Conservation (phyloP, 176 grass and related monocot species). For the Guadua angustifolia region DNA sequence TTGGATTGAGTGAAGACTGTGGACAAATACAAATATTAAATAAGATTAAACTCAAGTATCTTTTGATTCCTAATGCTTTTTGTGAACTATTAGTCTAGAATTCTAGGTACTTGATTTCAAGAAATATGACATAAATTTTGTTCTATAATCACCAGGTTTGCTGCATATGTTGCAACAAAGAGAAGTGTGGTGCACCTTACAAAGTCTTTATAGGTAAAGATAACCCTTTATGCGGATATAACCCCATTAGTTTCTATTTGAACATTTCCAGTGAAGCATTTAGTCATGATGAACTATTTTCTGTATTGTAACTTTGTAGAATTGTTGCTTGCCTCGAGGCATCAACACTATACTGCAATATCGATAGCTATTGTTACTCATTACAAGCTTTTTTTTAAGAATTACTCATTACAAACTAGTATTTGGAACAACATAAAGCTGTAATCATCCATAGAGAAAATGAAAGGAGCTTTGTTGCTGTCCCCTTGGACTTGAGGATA, state of each 20-base stretch:
- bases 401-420: neutral
- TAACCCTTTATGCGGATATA: constrained; percentile 12
- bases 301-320: constrained; percentile 5
- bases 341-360: constrained; percentile 7
- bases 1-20: constrained; percentile 12
- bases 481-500: too few relatives aligned
- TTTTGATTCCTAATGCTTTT: too few relatives aligned
- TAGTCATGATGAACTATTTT: constrained; percentile 9
- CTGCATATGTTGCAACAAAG: constrained; percentile 95
- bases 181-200: constrained; percentile 92
- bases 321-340: constrained; percentile 10
- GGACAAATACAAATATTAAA: constrained; percentile 12
- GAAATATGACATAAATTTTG: constrained; percentile 17
- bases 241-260: constrained; percentile 20
- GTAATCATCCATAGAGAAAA: constrained; percentile 19
- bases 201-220: constrained; percentile 88
- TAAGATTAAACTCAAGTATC: constrained; percentile 41
- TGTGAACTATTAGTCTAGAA: neutral
- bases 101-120: neutral
- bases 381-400: too few relatives aligned
- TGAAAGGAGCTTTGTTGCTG: neutral
- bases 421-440: constrained; percentile 12
- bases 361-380: constrained; percentile 2
- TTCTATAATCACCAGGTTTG: constrained; percentile 66
- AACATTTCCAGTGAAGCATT: constrained; percentile 17